Base-by-base conservation (phyloP, 805 yeast species). In the Candida montana region DNA sequence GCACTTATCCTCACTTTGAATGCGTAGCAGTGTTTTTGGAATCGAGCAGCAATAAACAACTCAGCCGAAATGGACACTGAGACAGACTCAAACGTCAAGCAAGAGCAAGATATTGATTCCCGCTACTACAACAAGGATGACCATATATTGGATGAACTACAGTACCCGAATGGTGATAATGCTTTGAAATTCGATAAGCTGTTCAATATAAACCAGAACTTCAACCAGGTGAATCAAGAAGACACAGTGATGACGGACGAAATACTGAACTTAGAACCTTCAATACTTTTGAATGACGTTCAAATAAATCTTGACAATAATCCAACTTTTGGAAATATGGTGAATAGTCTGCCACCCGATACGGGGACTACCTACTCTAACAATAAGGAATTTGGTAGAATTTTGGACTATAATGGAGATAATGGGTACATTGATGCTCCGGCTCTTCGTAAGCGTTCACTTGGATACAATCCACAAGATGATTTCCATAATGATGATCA, bases 401-500 rank as follows among this genome's bases (percentile, higher is more conserved):
- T 40, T 2, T 18, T 32, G 6, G 23, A 26, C 13, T 31, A 35
- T 23, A 41, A 37, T 33, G 41, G 37, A 7, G 32, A 37, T 21
- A 37, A 37, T n/a, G 41, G 39, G 7, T 41, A 41, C 15, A 23
- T 41, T 15, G 45, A 41, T 18, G 28, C 29, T n/a, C 45, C 41
- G 10, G 29, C 26, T 13, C 29, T 30, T 13, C 33, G 29, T 6
- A 29, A 36, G n/a, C 30, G 39, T n/a, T 17, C 21, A 21, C 21
- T 13, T 21, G 16, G 29, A 8, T 30, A 29, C 20, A 16, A 23
- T 19, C 33, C 16, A 19, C n/a, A 30, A 10, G 15, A n/a, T 9
- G 18, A 17, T 7, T 8, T 8, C 7, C n/a, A n/a, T 6, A 20
- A 19, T 8, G 18, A 15, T 7, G 18, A 28, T n/a, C 31, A 6